Evolutionary conservation across 2,329 filamentous ascomycete genomes (phyloP).

Genomic region (Fusarium verticillioides): DNA sequence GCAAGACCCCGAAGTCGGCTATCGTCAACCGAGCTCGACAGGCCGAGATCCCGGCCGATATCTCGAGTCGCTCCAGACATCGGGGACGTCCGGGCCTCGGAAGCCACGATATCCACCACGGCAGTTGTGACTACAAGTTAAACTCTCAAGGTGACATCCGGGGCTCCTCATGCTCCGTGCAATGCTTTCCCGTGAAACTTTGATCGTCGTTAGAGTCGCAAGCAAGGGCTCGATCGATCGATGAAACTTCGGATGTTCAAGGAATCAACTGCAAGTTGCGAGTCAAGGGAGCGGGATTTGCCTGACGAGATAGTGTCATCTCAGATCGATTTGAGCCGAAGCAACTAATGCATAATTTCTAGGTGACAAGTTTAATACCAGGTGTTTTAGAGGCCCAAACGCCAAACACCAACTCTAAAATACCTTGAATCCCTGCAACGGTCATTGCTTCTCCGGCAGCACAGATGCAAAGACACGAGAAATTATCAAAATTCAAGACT

Average conservation of each 20-base stretch:
- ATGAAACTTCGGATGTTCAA: background rate
- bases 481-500: background rate
- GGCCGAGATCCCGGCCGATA: background rate
- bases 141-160: background rate
- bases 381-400: background rate
- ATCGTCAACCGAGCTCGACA: background rate
- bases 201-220: background rate
- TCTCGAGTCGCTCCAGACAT: background rate
- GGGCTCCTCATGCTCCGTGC: background rate
- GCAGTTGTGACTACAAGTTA: background rate
- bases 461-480: background rate
- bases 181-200: background rate
- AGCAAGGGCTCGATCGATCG: constrained; percentile 1
- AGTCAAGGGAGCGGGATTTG: background rate
- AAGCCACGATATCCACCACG: background rate
- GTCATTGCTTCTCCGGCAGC: background rate
- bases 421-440: background rate
- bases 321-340: background rate
- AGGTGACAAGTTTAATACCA: constrained; percentile 2
- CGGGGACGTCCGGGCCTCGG: background rate
- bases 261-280: background rate
- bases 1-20: background rate
- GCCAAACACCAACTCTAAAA: background rate
- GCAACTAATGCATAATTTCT: background rate
- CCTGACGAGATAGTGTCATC: background rate